Evolutionary conservation across 2,329 filamentous ascomycete species (phyloP).

Genomic region (Cercospora zeae-maydis): DNA sequence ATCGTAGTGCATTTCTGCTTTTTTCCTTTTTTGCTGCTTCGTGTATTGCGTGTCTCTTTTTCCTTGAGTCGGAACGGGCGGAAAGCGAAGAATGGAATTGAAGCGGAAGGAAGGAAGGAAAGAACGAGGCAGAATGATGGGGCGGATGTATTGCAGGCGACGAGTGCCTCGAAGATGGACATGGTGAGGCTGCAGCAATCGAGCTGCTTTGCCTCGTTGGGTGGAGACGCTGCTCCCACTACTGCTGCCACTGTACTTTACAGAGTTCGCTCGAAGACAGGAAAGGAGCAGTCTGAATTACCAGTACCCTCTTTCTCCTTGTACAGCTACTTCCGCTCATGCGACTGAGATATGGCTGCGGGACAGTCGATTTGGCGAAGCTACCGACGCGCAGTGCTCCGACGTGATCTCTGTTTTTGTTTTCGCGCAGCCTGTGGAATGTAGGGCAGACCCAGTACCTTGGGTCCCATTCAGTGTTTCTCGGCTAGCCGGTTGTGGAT

Average conservation of each 20-base stretch:
- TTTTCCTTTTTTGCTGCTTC: not conserved
- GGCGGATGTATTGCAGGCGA: too few species aligned
- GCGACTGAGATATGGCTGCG: too few species aligned
- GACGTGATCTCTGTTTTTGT: not conserved
- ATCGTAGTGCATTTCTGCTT: not conserved
- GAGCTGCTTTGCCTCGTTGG: too few species aligned
- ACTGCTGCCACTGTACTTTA: too few species aligned
- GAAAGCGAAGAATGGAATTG: not conserved
- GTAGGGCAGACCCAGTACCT: not conserved
- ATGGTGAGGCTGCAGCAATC: too few species aligned
- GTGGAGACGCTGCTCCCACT: too few species aligned
- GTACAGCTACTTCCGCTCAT: too few species aligned
- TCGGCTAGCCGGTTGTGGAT: not conserved
- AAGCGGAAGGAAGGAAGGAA: not conserved
- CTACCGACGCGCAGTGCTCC: not conserved
- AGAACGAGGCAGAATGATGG: not conserved
- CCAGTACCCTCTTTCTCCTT: too few species aligned
- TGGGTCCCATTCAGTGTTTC: not conserved
- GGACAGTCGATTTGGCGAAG: too few species aligned
- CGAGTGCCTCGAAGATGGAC: too few species aligned
- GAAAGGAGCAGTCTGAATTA: too few species aligned
- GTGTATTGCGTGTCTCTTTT: not conserved
- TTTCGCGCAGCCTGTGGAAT: not conserved
- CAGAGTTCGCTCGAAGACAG: too few species aligned
- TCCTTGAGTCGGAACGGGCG: not conserved